A percentile compares a stretch with the other conserved stretches of the same genome.
phyloP scores from a whole-genome alignment of 2,329 filamentous ascomycete species.

The Hypoxylon sp. region DNA sequence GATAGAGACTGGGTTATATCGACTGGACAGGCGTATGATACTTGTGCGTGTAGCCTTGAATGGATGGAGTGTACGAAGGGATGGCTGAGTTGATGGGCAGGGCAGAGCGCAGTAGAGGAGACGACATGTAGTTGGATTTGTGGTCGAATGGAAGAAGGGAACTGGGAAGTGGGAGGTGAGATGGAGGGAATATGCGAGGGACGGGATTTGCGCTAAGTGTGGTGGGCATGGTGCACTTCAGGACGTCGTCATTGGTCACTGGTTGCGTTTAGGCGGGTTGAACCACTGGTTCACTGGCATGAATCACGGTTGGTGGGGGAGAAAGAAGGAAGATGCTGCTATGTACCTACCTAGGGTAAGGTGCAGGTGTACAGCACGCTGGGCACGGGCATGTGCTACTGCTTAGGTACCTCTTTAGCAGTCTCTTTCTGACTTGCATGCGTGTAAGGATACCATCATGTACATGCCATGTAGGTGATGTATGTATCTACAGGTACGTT shows the following conservation, averaged over 20 bases:
- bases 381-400: neutral
- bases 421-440: neutral
- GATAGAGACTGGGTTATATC: conserved; percentile 16
- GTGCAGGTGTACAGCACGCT: conserved; percentile 1
- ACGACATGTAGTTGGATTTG: neutral
- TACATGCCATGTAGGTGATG: conserved; percentile 1
- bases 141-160: conserved; percentile 16
- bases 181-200: conserved; percentile 18
- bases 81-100: conserved; percentile 12
- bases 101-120: neutral
- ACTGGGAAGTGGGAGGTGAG: conserved; percentile 20
- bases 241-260: conserved; percentile 9
- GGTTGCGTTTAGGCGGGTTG: conserved; percentile 18
- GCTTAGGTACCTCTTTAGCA: conserved; percentile 28
- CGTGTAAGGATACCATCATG: no score
- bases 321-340: conserved; percentile 15
- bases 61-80: conserved; percentile 28
- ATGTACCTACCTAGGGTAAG: no score
- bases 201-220: neutral
- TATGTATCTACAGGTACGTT: no score
- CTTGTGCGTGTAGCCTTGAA: no score
- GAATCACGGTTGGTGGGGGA: conserved; percentile 31
- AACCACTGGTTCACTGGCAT: no score
- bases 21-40: no score
- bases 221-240: neutral